A percentile compares a stretch with the other conserved stretches of the same genome.
Conservation (phyloP, 1,284 basidiomycete genomes). For the Cutaneotrichosporon mucoides region DNA sequence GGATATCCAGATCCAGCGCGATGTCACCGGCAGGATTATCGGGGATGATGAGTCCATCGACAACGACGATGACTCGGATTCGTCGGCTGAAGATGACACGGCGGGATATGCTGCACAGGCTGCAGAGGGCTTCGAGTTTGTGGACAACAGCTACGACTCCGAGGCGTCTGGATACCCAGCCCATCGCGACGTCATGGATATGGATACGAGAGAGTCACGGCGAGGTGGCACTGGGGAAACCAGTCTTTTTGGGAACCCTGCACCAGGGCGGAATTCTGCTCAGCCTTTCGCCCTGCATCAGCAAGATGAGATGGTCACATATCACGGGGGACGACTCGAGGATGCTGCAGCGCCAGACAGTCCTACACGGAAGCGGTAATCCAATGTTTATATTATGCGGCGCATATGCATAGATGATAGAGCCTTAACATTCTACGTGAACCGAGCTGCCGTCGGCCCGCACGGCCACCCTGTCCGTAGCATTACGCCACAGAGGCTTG, state of each 20-base stretch:
- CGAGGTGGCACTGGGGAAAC: neutral
- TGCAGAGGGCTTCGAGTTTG: slow-evolving; percentile 11
- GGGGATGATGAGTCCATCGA: slow-evolving; percentile 14
- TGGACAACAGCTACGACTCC: slow-evolving; percentile 13
- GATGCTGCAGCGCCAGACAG: slow-evolving; percentile 29
- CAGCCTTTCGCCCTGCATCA: slow-evolving; percentile 33
- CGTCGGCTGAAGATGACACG: slow-evolving; percentile 6
- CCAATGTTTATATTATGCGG: too few species aligned
- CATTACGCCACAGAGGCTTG: neutral
- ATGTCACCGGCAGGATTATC: slow-evolving; percentile 12
- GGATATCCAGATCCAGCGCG: slow-evolving; percentile 23
- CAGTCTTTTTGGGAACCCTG: neutral
- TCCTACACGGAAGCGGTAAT: slow-evolving; percentile 1
- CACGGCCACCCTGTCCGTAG: neutral
- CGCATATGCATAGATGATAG: neutral
- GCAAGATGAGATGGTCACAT: slow-evolving; percentile 49
- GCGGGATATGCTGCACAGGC: slow-evolving; percentile 2
- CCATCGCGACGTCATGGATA: neutral
- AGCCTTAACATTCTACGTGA: neutral
- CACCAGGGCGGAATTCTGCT: neutral
- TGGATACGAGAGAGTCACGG: neutral
- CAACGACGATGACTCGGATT: slow-evolving; percentile 14
- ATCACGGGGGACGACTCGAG: slow-evolving; percentile 42
- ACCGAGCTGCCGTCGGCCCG: slow-evolving; percentile 6
- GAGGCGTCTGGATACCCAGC: slow-evolving; percentile 7